Percentiles rank a stretch among this genome's conserved stretches.
Evolutionary conservation across 129 eudicot species (phyloP).

Genomic region (Centrapalus pauciflorus): DNA sequence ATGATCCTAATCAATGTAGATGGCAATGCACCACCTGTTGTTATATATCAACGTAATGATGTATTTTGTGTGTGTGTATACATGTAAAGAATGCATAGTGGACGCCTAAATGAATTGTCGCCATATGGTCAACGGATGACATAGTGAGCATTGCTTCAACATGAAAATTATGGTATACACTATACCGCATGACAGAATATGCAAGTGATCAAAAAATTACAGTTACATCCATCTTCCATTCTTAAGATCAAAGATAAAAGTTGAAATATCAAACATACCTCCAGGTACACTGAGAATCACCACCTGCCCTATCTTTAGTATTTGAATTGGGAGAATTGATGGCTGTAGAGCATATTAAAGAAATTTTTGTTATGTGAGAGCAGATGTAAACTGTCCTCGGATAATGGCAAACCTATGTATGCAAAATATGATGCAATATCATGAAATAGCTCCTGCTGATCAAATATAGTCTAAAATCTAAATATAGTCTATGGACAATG

Average conservation of each 20-base stretch:
- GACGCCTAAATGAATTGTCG: too few relatives aligned
- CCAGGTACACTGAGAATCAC: conserved; percentile 97
- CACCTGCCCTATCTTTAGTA: conserved; percentile 86
- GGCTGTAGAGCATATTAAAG: conserved; percentile 48
- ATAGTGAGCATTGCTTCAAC: not conserved
- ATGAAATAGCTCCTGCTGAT: not conserved
- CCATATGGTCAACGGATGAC: too few relatives aligned
- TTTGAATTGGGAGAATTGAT: conserved; percentile 88
- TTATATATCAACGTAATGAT: too few relatives aligned
- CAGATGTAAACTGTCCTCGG: not conserved
- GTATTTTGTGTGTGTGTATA: too few relatives aligned
- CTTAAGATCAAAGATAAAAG: not conserved
- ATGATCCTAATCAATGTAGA: too few relatives aligned
- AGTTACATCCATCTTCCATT: not conserved
- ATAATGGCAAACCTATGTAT: not conserved
- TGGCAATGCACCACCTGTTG: too few relatives aligned
- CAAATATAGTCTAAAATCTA: not conserved
- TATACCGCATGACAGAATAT: too few relatives aligned
- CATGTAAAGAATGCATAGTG: too few relatives aligned
- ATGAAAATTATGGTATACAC: not conserved
- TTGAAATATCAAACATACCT: conserved; percentile 49
- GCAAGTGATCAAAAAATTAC: too few relatives aligned
- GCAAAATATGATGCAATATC: not conserved
- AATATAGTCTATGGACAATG: not conserved
- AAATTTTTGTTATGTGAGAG: not conserved